Conservation (phyloP, 305 asterid species). For the Fraxinus velutina region DNA sequence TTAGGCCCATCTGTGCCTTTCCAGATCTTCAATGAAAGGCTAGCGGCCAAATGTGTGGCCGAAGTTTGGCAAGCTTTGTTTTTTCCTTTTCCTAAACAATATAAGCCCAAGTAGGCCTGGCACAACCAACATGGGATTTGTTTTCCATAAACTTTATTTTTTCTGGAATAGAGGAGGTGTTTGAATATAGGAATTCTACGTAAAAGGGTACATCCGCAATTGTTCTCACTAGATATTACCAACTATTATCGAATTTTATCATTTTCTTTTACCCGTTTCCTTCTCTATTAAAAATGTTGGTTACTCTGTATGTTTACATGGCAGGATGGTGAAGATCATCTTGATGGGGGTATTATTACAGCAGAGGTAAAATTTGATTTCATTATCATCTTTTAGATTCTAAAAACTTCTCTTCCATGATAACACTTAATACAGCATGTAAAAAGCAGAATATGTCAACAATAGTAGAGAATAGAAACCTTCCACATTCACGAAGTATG, state of each 20-base stretch:
- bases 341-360: conserved; percentile 45
- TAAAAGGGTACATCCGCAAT: not conserved
- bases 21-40: not conserved
- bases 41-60: not conserved
- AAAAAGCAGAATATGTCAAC: not conserved
- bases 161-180: not conserved
- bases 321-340: conserved; percentile 48
- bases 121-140: not conserved
- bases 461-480: not conserved
- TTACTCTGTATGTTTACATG: conserved; percentile 18
- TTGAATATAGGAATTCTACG: not conserved
- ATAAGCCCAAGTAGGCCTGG: not conserved
- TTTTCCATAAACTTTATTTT: not conserved
- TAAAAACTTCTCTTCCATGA: not conserved
- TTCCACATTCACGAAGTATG: not conserved
- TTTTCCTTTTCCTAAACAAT: not conserved
- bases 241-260: not conserved
- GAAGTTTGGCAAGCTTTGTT: not conserved
- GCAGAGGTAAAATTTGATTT: conserved; percentile 43
- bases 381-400: not conserved
- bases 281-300: conserved; percentile 18
- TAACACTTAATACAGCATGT: not conserved
- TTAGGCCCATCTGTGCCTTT: not conserved
- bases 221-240: not conserved
- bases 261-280: not conserved